These are phyloP conservation scores for Arxiozyma heterogenica DNA, from an alignment of 1,139 yeast species.

Conservation along the genomic window DNA sequence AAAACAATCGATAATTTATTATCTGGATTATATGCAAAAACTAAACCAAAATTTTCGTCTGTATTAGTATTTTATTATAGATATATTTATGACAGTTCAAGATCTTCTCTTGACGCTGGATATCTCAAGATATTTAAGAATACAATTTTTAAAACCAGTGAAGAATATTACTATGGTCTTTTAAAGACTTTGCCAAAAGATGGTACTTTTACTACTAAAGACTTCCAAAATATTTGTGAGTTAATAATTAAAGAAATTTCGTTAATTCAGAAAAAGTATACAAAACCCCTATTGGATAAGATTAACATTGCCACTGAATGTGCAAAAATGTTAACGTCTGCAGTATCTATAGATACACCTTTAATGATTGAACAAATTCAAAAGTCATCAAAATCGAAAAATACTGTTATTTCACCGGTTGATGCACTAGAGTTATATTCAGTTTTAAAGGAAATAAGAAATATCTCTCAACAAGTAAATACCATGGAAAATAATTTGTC, in stretches of 20 bases:
- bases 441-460: constrained; percentile 47
- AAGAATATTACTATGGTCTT: constrained; percentile 48
- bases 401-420: constrained; percentile 40
- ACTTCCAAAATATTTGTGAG: constrained; percentile 54
- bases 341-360: constrained; percentile 57
- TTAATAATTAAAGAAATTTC: constrained; percentile 44
- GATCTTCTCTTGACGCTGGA: constrained; percentile 34
- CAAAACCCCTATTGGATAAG: constrained; percentile 51
- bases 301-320: constrained; percentile 48
- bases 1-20: constrained; percentile 40
- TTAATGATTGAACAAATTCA: constrained; percentile 52
- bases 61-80: constrained; percentile 43
- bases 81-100: constrained; percentile 42
- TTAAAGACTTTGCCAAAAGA: constrained; percentile 59
- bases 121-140: constrained; percentile 47
- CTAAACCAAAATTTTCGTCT: constrained; percentile 58
- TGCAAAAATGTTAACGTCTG: constrained; percentile 47
- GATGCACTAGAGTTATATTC: constrained; percentile 58
- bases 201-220: constrained; percentile 45
- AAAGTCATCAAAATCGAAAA: constrained; percentile 34
- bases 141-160: constrained; percentile 45
- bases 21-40: constrained; percentile 39
- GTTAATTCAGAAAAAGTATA: constrained; percentile 50
- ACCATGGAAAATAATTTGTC: constrained; percentile 38
- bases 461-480: constrained; percentile 45